Evolutionary conservation across 768 basidiomycete species (phyloP).

Genomic region (Lentinula sp.): DNA sequence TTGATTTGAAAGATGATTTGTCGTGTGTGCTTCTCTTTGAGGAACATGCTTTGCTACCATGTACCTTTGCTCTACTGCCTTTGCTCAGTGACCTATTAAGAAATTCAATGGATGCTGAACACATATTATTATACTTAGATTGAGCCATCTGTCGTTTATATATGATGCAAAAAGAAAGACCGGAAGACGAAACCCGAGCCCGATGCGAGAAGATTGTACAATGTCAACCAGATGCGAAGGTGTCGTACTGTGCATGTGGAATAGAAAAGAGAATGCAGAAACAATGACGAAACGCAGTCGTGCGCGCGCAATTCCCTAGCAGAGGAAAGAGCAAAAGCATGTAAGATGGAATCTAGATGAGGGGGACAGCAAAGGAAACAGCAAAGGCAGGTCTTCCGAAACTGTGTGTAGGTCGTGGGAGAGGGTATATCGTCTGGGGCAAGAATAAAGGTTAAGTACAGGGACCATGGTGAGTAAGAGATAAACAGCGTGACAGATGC

Average conservation of each 20-base stretch:
- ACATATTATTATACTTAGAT: neutral
- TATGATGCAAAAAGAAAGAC: neutral
- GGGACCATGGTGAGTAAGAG: neutral
- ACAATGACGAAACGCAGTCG: neutral
- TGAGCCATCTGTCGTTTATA: neutral
- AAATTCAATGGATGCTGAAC: neutral
- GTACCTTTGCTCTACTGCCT: neutral
- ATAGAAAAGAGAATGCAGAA: neutral
- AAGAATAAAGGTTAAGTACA: neutral
- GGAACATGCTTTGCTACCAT: neutral
- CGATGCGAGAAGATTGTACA: neutral
- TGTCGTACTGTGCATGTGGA: neutral
- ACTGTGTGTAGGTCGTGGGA: neutral
- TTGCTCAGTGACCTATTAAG: neutral
- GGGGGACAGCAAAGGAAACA: neutral
- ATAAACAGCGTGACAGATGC: neutral
- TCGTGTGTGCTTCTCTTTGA: neutral
- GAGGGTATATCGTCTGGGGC: neutral
- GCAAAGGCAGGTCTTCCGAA: neutral
- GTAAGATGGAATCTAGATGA: constrained; percentile 1
- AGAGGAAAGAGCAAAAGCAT: neutral
- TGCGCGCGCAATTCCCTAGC: neutral
- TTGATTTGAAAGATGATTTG: neutral
- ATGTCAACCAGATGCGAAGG: neutral
- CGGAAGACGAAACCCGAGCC: neutral